Base-by-base conservation (phyloP, 2,329 filamentous ascomycete genomes). In the Trichoderma koningiopsis region DNA sequence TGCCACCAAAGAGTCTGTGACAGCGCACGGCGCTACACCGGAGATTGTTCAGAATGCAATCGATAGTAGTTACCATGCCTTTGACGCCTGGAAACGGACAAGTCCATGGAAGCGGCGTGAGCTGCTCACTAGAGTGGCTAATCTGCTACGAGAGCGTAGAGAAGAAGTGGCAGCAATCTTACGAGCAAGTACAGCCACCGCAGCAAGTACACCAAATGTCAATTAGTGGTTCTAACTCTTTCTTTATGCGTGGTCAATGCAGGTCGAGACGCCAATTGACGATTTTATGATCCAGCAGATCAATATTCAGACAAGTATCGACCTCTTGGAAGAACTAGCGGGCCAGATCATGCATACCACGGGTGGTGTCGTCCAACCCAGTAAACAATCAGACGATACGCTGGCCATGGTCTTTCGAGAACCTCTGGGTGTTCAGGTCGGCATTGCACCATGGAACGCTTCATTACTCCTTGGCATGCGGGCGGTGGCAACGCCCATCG, bases 381-480 rank as follows among this genome's bases (percentile, higher is more conserved):
- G 35, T n/a, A 35, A 27, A 14, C 56, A 24, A 11, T 33, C 52
- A 19, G 31, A 59, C 31, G 35, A 59, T 27, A 59, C 31, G 52
- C 27, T 55, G 52, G 56, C 35, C 56, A 65, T 69, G 60, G 29
- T 63, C n/a, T 33, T 52, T 16, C 60, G 60, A 35, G 62, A 65
- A n/a, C 62, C 62, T 10, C 16, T 55, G 6, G 62, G 62, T 14
- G 62, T 65, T 5, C 24, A 55, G 6, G 31, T 65, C 19, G 60
- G 58, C 10, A 93, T 93, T 77, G 93, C 93, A 75, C 10, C 33
- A 53, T 87, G 86, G 85, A 88, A 89, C 73, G 84, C 87, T 2
- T 83, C 86, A 2, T 83, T 85, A 71, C 83, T 88, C 68, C 81
- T 89, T 10, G 85, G 84, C 24, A 75, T 83, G 27, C 81, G 87